A percentile compares a stretch with the other conserved stretches of the same genome.
phyloP scores from a whole-genome alignment of 331 rosid genomes.

The Cydonia oblonga region DNA sequence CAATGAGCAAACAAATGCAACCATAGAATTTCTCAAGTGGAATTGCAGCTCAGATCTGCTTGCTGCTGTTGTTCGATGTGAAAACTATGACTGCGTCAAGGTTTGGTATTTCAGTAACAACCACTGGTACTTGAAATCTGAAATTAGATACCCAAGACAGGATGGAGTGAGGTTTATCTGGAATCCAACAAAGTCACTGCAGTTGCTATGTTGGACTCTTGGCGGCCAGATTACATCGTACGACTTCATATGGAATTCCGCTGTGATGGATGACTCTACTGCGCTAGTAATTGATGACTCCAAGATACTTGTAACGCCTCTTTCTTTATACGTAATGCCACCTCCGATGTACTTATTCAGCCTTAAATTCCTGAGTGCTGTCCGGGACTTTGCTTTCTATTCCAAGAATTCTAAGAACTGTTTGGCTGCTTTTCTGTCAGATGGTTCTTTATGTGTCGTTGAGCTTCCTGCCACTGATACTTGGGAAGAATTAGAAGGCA shows the following conservation, averaged over 20 bases:
- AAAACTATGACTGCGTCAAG: conserved; percentile 55
- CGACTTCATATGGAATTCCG: conserved; percentile 69
- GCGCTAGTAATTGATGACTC: conserved; percentile 70
- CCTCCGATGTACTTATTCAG: conserved; percentile 81
- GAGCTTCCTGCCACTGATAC: conserved; percentile 75
- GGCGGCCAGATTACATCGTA: conserved; percentile 57
- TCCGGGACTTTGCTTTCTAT: conserved; percentile 50
- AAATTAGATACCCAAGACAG: conserved; percentile 55
- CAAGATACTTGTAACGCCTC: conserved; percentile 60
- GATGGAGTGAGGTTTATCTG: conserved; percentile 64
- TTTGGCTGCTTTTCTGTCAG: conserved; percentile 62
- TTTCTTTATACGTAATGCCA: conserved; percentile 60
- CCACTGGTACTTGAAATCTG: conserved; percentile 84
- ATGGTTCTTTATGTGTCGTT: conserved; percentile 55
- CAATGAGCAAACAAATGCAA: conserved; percentile 39
- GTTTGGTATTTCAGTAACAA: conserved; percentile 85
- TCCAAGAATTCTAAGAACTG: conserved; percentile 58
- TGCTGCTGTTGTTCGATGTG: conserved; percentile 68
- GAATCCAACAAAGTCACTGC: conserved; percentile 71
- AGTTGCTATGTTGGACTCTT: conserved; percentile 79
- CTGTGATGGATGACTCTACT: conserved; percentile 61
- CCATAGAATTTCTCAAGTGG: conserved; percentile 62
- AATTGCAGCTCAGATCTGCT: conserved; percentile 97
- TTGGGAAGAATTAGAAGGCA: conserved; percentile 93
- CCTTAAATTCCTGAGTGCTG: conserved; percentile 58